Evolutionary conservation across 352 stramenopile genomes (phyloP).

Genomic region (Globisporangium camurandrum): DNA sequence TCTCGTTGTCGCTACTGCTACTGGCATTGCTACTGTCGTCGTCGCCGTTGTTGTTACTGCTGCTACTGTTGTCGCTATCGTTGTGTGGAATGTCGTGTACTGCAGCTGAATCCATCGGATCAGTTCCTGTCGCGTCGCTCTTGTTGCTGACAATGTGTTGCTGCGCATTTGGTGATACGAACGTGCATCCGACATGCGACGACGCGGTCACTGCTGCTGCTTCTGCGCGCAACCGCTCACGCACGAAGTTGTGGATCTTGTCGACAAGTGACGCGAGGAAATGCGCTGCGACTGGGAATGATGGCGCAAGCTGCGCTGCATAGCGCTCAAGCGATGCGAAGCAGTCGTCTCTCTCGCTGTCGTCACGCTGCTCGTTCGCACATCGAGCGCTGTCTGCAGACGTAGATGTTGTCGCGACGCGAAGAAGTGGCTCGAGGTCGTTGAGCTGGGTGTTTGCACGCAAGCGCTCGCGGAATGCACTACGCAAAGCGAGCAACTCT

Average conservation of each 20-base stretch:
- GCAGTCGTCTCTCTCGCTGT: constrained; percentile 10
- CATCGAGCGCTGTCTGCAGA: background rate
- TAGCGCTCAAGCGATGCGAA: constrained; percentile 6
- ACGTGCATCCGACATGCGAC: no score
- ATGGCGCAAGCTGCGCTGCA: constrained; percentile 1
- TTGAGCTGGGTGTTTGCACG: constrained; percentile 10
- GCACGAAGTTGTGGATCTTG: constrained; percentile 12
- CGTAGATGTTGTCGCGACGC: no score
- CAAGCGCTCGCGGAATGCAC: constrained; percentile 16
- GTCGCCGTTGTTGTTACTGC: background rate
- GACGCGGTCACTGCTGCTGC: background rate
- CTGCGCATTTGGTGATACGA: no score
- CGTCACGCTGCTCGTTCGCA: background rate
- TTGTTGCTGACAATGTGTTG: background rate
- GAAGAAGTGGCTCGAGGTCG: constrained; percentile 9
- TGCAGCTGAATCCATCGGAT: no score
- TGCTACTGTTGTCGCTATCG: background rate
- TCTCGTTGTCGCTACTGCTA: background rate
- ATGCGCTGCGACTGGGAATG: constrained; percentile 13
- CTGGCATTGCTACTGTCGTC: background rate
- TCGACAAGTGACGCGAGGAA: constrained; percentile 13
- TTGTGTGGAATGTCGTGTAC: no score
- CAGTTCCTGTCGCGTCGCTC: no score
- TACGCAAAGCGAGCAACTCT: constrained; percentile 10
- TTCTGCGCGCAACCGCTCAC: constrained; percentile 15